Evolutionary conservation across 352 stramenopile species (phyloP), one percentile per base, ranked within the genome.

Genomic region (Blastocystis sp.): DNA sequence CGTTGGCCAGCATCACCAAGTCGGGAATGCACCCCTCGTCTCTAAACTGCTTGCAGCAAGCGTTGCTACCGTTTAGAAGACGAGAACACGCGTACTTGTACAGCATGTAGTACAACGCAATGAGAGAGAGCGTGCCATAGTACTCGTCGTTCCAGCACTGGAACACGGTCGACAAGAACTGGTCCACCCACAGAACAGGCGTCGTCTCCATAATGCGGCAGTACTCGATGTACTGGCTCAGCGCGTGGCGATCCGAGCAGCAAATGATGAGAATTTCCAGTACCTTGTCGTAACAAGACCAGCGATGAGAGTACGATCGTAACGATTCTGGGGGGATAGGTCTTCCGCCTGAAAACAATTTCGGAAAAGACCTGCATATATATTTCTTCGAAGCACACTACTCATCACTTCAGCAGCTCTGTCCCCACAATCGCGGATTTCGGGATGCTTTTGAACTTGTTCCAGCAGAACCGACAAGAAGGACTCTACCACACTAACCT

Each of bases 341-440:
- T 64, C 74, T 84, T 84, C 21, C 74, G 19, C 34, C 57, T 43
- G 11, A 69, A 4, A 28, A 84, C n/a, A 10, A 84, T 68, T 11
- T 84, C 60, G 19, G 57, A 57, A 21, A 84, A 48, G 2, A 69
- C 57, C 65, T n/a, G 24, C 11, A 84, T 52, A 24, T 84, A 84
- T n/a, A 52, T 28, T 21, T 84, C 74, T 70, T 84, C 74, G 69
- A 84, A 84, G 45, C 52, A 62, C 74, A 84, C 74, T 84, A 84
- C 38, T 24, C 4, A 57, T 69, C 9, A 69, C 19, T 38, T 69
- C 40, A 19, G 3, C 0, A 17, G 3, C 19, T 40, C 24, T 17
- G 69, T 21, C n/a, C 54, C 54, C 19, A 84, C 74, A 70, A 84
- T 84, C 74, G 40, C 60, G 74, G 45, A 64, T 64, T 63, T 66